phyloP scores from a whole-genome alignment of 2,329 filamentous ascomycete species.

The Fusarium sambucinum region DNA sequence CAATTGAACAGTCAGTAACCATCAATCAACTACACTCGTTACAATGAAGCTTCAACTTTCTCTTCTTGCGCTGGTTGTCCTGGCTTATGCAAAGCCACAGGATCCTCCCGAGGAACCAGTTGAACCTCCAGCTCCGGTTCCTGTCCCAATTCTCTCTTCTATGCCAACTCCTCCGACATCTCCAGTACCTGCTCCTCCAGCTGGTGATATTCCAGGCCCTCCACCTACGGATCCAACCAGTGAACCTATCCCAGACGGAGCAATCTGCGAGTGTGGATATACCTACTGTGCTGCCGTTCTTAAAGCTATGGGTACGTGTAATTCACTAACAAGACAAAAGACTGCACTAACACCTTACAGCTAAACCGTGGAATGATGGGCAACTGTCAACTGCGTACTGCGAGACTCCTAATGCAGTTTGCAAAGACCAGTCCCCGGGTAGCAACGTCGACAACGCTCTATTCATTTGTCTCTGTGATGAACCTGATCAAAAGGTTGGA shows the following conservation, averaged over 20 bases:
- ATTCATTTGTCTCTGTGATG: slow-evolving; percentile 56
- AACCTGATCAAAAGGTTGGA: slow-evolving; percentile 50
- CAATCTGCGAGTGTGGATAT: slow-evolving; percentile 58
- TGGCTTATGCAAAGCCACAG: slow-evolving; percentile 46
- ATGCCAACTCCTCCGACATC: slow-evolving; percentile 29
- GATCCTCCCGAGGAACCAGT: slow-evolving; percentile 8
- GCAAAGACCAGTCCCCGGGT: slow-evolving; percentile 48
- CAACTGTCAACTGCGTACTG: slow-evolving; percentile 55
- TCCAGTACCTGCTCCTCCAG: slow-evolving; percentile 42
- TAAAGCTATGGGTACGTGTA: slow-evolving; percentile 52
- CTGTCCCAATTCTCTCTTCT: slow-evolving; percentile 10
- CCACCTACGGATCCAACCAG: slow-evolving; percentile 39
- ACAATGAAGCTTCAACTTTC: slow-evolving; percentile 48
- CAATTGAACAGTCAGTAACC: background rate
- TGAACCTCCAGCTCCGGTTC: slow-evolving; percentile 18
- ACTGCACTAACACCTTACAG: slow-evolving; percentile 34
- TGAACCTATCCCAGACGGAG: slow-evolving; percentile 41
- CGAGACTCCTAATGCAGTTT: slow-evolving; percentile 53
- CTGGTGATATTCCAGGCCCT: slow-evolving; percentile 36
- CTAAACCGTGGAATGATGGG: slow-evolving; percentile 51
- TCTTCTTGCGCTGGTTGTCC: slow-evolving; percentile 39
- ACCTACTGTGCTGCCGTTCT: slow-evolving; percentile 58
- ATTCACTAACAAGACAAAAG: fast-evolving
- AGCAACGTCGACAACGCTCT: slow-evolving; percentile 52
- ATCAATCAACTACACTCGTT: slow-evolving; percentile 8